Evolutionary conservation across 352 stramenopile species (phyloP).

Genomic region (Pythium guiyangense): DNA sequence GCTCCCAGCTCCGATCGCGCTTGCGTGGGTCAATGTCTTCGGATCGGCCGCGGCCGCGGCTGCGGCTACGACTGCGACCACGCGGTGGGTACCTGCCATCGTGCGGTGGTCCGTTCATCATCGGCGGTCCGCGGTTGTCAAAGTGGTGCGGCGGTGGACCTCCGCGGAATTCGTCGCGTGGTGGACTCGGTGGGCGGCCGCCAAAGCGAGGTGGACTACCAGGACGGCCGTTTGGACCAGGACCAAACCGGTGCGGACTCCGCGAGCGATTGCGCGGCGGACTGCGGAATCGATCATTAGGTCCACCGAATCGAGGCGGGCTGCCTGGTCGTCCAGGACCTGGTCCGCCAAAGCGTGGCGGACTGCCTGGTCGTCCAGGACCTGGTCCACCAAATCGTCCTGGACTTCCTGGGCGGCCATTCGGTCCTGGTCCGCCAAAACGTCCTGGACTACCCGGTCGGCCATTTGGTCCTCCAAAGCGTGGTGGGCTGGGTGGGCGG

Average conservation of each 20-base stretch:
- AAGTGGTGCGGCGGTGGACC: constrained; percentile 18
- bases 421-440: neutral
- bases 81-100: constrained; percentile 17
- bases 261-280: neutral
- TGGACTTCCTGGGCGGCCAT: neutral
- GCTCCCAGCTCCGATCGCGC: constrained; percentile 16
- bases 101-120: constrained; percentile 18
- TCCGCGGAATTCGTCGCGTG: constrained; percentile 19
- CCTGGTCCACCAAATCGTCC: neutral
- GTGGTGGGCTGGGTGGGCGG: neutral
- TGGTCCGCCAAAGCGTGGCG: neutral
- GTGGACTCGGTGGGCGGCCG: neutral
- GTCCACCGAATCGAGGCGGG: neutral
- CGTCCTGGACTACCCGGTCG: neutral
- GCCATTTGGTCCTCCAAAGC: neutral
- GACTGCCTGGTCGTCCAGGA: constrained; percentile 5
- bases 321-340: neutral
- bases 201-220: constrained; percentile 10
- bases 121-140: constrained; percentile 26
- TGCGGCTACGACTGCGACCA: constrained; percentile 20
- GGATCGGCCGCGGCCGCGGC: constrained; percentile 20
- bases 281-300: neutral
- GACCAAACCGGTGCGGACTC: constrained; percentile 4
- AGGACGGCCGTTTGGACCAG: constrained; percentile 1
- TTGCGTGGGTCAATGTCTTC: constrained; percentile 10